Conservation (phyloP, 495 filamentous ascomycete species). For the Terfezia boudieri region DNA sequence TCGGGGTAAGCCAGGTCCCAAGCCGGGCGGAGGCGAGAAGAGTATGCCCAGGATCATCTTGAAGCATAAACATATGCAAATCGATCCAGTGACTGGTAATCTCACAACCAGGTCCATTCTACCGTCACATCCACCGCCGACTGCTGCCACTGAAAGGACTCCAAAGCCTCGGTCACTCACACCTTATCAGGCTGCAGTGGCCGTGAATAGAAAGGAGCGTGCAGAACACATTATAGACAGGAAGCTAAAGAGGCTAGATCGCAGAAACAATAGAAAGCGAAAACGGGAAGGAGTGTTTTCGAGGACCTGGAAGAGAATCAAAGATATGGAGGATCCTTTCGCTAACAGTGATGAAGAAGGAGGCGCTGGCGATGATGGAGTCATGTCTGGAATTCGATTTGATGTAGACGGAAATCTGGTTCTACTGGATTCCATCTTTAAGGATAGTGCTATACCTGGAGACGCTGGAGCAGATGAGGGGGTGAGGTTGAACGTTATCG, state of each 20-base stretch:
- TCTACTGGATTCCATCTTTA: neutral
- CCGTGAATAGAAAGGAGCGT: conserved; percentile 66
- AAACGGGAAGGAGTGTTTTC: conserved; percentile 39
- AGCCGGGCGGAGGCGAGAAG: neutral
- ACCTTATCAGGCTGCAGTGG: conserved; percentile 78
- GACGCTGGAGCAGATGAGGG: neutral
- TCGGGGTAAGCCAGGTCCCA: neutral
- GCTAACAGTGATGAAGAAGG: conserved; percentile 57
- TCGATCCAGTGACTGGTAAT: conserved; percentile 9
- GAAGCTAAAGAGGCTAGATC: conserved; percentile 41
- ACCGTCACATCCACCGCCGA: conserved; percentile 29
- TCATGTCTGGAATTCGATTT: conserved; percentile 18
- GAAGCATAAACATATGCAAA: neutral
- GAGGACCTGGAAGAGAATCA: conserved; percentile 45
- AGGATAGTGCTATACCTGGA: neutral
- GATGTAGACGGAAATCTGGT: neutral
- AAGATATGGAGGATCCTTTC: conserved; percentile 45
- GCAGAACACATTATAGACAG: conserved; percentile 71
- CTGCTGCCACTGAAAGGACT: conserved; percentile 8
- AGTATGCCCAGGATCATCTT: neutral
- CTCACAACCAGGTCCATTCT: conserved; percentile 14
- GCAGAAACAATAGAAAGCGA: conserved; percentile 35
- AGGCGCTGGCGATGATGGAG: conserved; percentile 6
- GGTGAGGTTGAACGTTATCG: neutral
- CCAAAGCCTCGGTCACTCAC: conserved; percentile 52